Base-by-base conservation (phyloP, 768 basidiomycete genomes). In the Termitomyces sp. region DNA sequence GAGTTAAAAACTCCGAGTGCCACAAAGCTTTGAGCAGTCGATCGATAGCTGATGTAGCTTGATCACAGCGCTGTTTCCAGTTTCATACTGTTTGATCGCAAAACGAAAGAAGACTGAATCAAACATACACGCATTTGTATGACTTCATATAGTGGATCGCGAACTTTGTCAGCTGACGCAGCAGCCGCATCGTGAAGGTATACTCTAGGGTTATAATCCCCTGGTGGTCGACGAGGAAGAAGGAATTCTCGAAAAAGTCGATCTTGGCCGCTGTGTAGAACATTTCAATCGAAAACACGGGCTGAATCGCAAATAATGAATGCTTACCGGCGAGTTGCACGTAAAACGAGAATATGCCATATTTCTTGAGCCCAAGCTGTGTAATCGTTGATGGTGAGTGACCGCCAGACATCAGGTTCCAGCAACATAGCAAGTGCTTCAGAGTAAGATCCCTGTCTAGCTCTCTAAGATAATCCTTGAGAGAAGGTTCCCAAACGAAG, bases 1-100 rank as follows among this genome's bases (percentile, higher is more conserved):
- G 81, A 52, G 83, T 81, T 53, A 89, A 80, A 65, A 89, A 90
- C 68, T 94, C 90, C 0, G 91, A 82, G 57, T 88, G 78, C 89
- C 91, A 93, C 37, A 93, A 67, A 2, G 86, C 81, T 55, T 78
- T 83, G 27, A 94, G 72, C 25, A 94, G 73, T 41, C 82, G 80
- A 28, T 90, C 84, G 17, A 91, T 77, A 2, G 82, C 75, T 23
- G 77, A 74, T 21, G 83, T 73, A 8, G 80, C 80, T 72, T 91
- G 86, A 55, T 84, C 83, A 27, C 72, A 77, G 66, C 82, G 76
- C 91, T 93, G 46, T 34, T 35, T 49, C 25, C 46, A 46, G 47
- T 50, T 32, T 41, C 25, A 55, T 30, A 8, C 19, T 32, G 10
- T 27, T 42, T 57, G 59, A 40, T 40, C 14, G 14, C 21, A 39